Evolutionary conservation across 1,284 basidiomycete genomes (phyloP).

Genomic region (Thecaphora thlaspeos): DNA sequence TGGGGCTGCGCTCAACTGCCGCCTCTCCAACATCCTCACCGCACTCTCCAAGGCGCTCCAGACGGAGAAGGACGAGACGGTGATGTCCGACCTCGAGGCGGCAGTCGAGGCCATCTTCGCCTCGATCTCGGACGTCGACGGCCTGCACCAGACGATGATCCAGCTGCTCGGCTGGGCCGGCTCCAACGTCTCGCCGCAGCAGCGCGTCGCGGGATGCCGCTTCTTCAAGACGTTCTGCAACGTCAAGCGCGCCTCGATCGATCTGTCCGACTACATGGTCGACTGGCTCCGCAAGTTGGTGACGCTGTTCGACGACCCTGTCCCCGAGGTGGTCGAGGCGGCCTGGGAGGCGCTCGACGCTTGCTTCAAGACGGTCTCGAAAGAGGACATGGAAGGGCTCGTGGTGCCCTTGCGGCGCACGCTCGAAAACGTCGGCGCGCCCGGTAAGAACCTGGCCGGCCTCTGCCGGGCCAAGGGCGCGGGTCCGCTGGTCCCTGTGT

Average conservation of each 20-base stretch:
- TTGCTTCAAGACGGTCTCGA: conserved; percentile 86
- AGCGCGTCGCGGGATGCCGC: conserved; percentile 41
- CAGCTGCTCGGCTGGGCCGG: conserved; percentile 54
- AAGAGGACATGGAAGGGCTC: conserved; percentile 79
- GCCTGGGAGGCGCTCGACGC: conserved; percentile 81
- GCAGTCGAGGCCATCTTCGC: conserved; percentile 45
- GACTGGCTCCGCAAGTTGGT: conserved; percentile 96
- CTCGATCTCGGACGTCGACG: conserved; percentile 45
- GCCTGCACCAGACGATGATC: conserved; percentile 54
- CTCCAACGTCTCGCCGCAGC: conserved; percentile 28
- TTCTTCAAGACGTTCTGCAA: conserved; percentile 48
- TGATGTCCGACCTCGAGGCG: conserved; percentile 19
- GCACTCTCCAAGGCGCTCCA: conserved; percentile 51
- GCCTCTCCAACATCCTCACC: conserved; percentile 44
- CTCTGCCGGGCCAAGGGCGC: conserved; percentile 87
- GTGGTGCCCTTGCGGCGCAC: conserved; percentile 73
- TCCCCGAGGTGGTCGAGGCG: conserved; percentile 73
- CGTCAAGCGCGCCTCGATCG: conserved; percentile 39
- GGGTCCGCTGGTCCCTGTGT: conserved; percentile 81
- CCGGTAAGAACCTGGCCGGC: conserved; percentile 77
- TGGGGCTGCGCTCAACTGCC: conserved; percentile 75
- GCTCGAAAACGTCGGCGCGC: conserved; percentile 80
- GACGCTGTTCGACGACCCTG: conserved; percentile 77
- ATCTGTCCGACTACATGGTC: conserved; percentile 67
- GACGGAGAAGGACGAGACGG: conserved; percentile 39